A percentile compares a stretch with the other conserved stretches of the same genome.
Conservation (phyloP, 2,329 filamentous ascomycete species). For the Penicillium sp. region DNA sequence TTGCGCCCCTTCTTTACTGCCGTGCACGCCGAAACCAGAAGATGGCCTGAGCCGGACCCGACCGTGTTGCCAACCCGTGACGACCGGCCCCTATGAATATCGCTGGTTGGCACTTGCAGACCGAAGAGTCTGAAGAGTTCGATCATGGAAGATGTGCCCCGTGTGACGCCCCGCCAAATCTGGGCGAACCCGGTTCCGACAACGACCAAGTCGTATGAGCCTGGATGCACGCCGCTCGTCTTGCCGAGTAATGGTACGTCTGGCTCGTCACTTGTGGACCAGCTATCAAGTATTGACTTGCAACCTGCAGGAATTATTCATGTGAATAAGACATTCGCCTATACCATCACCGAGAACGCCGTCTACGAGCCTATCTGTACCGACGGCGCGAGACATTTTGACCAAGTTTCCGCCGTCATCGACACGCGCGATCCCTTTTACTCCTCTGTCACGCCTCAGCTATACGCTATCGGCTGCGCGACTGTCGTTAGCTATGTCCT, state of each 20-base stretch:
- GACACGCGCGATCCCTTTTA: slow-evolving; percentile 84
- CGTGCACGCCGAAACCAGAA: slow-evolving; percentile 5
- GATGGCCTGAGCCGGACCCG: slow-evolving; percentile 10
- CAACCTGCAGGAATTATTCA: slow-evolving; percentile 35
- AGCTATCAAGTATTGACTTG: slow-evolving; percentile 3
- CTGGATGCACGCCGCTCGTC: slow-evolving; percentile 58
- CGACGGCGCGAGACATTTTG: slow-evolving; percentile 28
- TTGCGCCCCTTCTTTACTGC: not conserved
- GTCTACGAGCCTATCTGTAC: slow-evolving; percentile 49
- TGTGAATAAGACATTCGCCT: slow-evolving; percentile 37
- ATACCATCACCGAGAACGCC: slow-evolving; percentile 46
- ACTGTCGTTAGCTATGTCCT: slow-evolving; percentile 89
- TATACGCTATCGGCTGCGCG: slow-evolving; percentile 84
- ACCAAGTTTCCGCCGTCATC: slow-evolving; percentile 48
- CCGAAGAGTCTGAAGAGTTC: slow-evolving; percentile 12
- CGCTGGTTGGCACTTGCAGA: slow-evolving; percentile 1
- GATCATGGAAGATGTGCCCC: slow-evolving; percentile 33
- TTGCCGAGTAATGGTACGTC: slow-evolving; percentile 53
- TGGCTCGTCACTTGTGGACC: not conserved
- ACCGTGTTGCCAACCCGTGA: slow-evolving; percentile 4
- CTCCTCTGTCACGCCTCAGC: slow-evolving; percentile 84
- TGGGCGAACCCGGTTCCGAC: slow-evolving; percentile 38
- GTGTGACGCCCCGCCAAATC: slow-evolving; percentile 36
- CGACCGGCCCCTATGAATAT: slow-evolving; percentile 4
- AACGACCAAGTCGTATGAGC: slow-evolving; percentile 30